phyloP scores from a whole-genome alignment of 306 rosid species.

The Quillaja saponaria region DNA sequence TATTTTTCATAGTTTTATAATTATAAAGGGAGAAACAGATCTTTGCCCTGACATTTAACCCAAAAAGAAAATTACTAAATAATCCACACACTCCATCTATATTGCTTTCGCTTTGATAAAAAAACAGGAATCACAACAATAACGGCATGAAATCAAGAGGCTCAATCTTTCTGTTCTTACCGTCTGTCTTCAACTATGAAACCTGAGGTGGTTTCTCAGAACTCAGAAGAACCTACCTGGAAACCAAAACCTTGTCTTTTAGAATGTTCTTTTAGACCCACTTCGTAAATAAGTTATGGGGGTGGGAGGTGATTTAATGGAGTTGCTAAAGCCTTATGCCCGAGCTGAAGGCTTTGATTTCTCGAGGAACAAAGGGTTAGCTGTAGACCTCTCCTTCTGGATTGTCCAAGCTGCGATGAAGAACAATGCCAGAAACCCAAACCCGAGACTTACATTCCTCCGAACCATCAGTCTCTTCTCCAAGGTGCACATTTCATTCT shows the following conservation, averaged over 20 bases:
- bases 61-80: no score
- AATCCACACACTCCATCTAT: no score
- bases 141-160: constrained; percentile 31
- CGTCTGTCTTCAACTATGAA: no score
- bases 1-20: no score
- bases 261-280: constrained; percentile 25
- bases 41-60: no score
- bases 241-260: not conserved
- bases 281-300: constrained; percentile 53
- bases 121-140: no score
- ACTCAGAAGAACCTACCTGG: no score
- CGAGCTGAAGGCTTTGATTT: constrained; percentile 77
- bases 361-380: constrained; percentile 92
- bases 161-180: not conserved
- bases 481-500: constrained; percentile 46
- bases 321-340: constrained; percentile 72
- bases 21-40: no score
- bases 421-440: constrained; percentile 56
- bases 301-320: constrained; percentile 86
- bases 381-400: constrained; percentile 91
- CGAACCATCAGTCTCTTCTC: constrained; percentile 82
- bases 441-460: constrained; percentile 74
- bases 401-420: constrained; percentile 78
- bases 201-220: no score
- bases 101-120: no score